phyloP scores from a whole-genome alignment of 495 filamentous ascomycete species.

The Hypoxylon cercidicola region DNA sequence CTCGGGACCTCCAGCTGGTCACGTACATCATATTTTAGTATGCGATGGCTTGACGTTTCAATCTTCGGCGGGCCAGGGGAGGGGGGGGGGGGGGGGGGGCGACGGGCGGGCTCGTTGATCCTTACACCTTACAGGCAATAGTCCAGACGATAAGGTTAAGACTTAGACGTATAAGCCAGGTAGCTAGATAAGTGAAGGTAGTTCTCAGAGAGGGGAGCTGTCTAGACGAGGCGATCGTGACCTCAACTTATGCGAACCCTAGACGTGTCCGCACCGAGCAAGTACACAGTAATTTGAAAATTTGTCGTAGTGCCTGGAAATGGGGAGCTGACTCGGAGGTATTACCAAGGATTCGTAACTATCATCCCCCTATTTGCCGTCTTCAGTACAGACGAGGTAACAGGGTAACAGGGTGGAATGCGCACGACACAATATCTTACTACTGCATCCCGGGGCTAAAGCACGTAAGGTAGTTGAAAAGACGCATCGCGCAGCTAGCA shows the following conservation, averaged over 20 bases:
- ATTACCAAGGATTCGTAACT: constrained; percentile 24
- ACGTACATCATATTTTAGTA: constrained; percentile 41
- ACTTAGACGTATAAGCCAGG: constrained; percentile 9
- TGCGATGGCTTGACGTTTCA: constrained; percentile 25
- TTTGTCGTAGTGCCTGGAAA: constrained; percentile 23
- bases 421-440: constrained; percentile 15
- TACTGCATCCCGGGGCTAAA: constrained; percentile 4
- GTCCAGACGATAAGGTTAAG: constrained; percentile 24
- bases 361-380: constrained; percentile 28
- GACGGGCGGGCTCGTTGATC: background rate
- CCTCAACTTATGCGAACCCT: constrained; percentile 7
- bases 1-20: constrained; percentile 37
- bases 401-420: constrained; percentile 5
- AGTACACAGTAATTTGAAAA: constrained; percentile 27
- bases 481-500: constrained; percentile 11
- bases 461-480: constrained; percentile 1
- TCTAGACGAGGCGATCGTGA: constrained; percentile 23
- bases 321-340: constrained; percentile 28
- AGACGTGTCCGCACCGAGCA: constrained; percentile 14
- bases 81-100: too few species aligned
- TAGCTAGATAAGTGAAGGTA: constrained; percentile 7
- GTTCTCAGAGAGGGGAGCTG: constrained; percentile 2
- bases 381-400: constrained; percentile 17
- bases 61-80: constrained; percentile 21
- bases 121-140: constrained; percentile 33